These are phyloP conservation scores for Fusarium euwallaceae DNA, from an alignment of 2,329 filamentous ascomycete species.

Conservation along the genomic window DNA sequence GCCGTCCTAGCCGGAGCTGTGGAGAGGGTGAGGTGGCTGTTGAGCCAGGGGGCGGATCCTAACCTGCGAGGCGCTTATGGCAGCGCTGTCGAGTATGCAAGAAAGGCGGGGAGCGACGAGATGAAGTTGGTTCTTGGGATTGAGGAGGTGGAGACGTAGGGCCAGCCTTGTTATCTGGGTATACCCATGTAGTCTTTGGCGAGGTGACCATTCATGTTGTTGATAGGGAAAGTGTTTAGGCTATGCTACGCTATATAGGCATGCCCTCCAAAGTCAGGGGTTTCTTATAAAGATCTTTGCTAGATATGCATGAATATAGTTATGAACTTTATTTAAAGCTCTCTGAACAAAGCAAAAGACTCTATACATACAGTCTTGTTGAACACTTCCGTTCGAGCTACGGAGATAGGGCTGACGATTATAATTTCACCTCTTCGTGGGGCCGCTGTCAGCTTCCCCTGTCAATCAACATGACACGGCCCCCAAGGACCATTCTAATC, in stretches of 20 bases:
- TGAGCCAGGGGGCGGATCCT: slow-evolving; percentile 34
- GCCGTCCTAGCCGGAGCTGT: slow-evolving; percentile 37
- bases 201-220: neutral
- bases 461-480: neutral
- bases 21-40: slow-evolving; percentile 35
- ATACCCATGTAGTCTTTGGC: neutral
- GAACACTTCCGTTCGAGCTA: neutral
- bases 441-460: neutral
- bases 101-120: slow-evolving; percentile 10
- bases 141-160: neutral
- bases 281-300: neutral
- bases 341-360: neutral
- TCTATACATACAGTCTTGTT: neutral
- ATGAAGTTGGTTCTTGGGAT: slow-evolving; percentile 32
- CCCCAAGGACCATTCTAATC: slow-evolving; percentile 6
- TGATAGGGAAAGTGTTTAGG: neutral
- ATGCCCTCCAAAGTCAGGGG: neutral
- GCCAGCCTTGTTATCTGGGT: neutral
- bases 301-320: neutral
- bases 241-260: no score
- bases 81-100: slow-evolving; percentile 25
- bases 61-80: slow-evolving; percentile 22
- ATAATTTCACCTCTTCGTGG: slow-evolving; percentile 8
- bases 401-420: neutral
- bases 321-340: neutral